A percentile compares a stretch with the other conserved stretches of the same genome.
Evolutionary conservation across 1,284 basidiomycete genomes (phyloP).

Genomic region (Ceratobasidium theobromae): DNA sequence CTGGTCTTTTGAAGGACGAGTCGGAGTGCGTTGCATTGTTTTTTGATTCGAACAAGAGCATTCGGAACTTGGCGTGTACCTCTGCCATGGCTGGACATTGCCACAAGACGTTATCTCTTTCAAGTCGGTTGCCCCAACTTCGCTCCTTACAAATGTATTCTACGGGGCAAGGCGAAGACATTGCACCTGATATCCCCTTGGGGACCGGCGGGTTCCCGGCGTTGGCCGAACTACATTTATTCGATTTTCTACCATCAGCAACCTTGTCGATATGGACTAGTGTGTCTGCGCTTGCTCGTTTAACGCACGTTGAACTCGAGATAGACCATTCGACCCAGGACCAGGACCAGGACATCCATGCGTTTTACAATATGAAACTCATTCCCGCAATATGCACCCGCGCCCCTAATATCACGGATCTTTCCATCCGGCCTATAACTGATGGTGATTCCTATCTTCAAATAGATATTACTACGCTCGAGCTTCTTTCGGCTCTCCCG

Average conservation of each 20-base stretch:
- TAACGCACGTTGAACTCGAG: not conserved
- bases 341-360: too few species aligned
- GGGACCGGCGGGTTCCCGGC: not conserved
- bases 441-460: not conserved
- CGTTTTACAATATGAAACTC: not conserved
- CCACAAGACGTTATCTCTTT: not conserved
- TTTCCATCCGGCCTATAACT: not conserved
- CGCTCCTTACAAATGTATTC: not conserved
- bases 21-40: not conserved
- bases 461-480: not conserved
- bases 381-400: not conserved
- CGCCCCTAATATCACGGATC: not conserved
- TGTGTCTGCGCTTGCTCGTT: not conserved
- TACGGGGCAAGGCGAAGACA: not conserved
- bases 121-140: not conserved
- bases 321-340: not conserved
- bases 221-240: not conserved
- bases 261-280: not conserved
- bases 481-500: not conserved
- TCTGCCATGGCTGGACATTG: not conserved
- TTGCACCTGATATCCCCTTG: not conserved
- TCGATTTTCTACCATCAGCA: not conserved
- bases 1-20: not conserved
- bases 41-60: not conserved
- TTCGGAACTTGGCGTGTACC: not conserved